A percentile compares a stretch with the other conserved stretches of the same genome.
phyloP scores from a whole-genome alignment of 2,329 filamentous ascomycete species.

The Botrytis pseudocinerea region DNA sequence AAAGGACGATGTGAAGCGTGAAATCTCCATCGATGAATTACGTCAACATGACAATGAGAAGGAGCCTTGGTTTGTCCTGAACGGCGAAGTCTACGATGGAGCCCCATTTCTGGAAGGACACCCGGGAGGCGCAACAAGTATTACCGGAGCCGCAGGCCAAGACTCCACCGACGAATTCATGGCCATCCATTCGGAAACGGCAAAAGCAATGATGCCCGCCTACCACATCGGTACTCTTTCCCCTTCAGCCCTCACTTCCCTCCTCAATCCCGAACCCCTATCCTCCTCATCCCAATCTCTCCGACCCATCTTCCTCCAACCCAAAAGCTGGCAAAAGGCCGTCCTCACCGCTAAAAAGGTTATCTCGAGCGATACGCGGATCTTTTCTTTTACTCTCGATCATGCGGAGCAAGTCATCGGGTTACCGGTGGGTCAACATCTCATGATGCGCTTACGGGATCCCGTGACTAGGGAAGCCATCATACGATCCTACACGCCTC shows the following conservation, averaged over 20 bases:
- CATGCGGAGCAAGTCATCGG: conserved; percentile 70
- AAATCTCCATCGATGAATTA: conserved; percentile 71
- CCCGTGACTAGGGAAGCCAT: conserved; percentile 69
- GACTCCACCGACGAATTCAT: conserved; percentile 88
- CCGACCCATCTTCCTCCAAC: conserved; percentile 67
- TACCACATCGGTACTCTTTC: conserved; percentile 84
- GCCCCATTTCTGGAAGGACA: conserved; percentile 78
- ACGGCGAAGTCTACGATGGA: conserved; percentile 87
- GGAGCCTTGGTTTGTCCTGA: conserved; percentile 83
- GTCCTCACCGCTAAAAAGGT: conserved; percentile 66
- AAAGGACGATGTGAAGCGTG: conserved; percentile 61
- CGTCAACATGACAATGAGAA: conserved; percentile 63
- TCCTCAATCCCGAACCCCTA: conserved; percentile 40
- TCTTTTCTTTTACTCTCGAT: conserved; percentile 80
- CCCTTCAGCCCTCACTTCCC: conserved; percentile 50
- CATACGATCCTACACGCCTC: conserved; percentile 84
- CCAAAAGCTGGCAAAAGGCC: conserved; percentile 72
- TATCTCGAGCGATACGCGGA: conserved; percentile 74
- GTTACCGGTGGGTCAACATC: conserved; percentile 80
- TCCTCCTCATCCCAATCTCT: conserved; percentile 45
- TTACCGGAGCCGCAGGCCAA: conserved; percentile 76
- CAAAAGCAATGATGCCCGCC: conserved; percentile 82
- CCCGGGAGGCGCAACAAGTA: conserved; percentile 83
- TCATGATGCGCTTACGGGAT: conserved; percentile 80
- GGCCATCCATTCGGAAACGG: conserved; percentile 91